Evolutionary conservation across 192 early-diverging fungal species (phyloP), one percentile per base, ranked within the genome.

Genomic region (Blastocladiella britannica): DNA sequence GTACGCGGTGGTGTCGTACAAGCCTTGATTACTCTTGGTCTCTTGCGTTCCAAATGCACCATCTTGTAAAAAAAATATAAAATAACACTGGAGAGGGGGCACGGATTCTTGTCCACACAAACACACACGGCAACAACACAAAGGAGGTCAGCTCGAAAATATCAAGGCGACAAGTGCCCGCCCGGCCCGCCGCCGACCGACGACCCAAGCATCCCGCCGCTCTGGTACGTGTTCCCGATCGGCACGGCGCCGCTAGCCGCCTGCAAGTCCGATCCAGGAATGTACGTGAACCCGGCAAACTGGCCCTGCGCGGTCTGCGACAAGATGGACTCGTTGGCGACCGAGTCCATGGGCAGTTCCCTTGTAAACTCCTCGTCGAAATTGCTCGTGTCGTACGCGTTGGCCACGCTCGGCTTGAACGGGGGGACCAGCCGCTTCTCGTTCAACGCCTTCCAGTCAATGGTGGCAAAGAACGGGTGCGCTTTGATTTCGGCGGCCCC

Each of bases 1-100:
- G 61, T 87, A 82, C 64, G 84, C 82, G n/a, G 77, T 84, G 7
- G 68, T 80, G 12, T 47, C 51, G 51, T n/a, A n/a, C n/a, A n/a
- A n/a, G n/a, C n/a, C n/a, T n/a, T n/a, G n/a, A n/a, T n/a, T n/a
- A n/a, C n/a, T n/a, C n/a, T n/a, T n/a, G n/a, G n/a, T n/a, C n/a
- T n/a, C n/a, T n/a, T n/a, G n/a, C n/a, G n/a, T n/a, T n/a, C n/a
- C n/a, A n/a, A n/a, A n/a, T n/a, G n/a, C n/a, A n/a, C n/a, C n/a
- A n/a, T n/a, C n/a, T n/a, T n/a, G n/a, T n/a, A n/a, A n/a, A n/a
- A n/a, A n/a, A n/a, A n/a, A n/a, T n/a, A n/a, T n/a, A n/a, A n/a
- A n/a, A n/a, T n/a, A n/a, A n/a, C n/a, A n/a, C n/a, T n/a, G n/a
- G n/a, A n/a, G n/a, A n/a, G n/a, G n/a, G n/a, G n/a, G n/a, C n/a